Evolutionary conservation across 768 basidiomycete genomes (phyloP).

Genomic region (Porphyrellus cyaneotinctus): DNA sequence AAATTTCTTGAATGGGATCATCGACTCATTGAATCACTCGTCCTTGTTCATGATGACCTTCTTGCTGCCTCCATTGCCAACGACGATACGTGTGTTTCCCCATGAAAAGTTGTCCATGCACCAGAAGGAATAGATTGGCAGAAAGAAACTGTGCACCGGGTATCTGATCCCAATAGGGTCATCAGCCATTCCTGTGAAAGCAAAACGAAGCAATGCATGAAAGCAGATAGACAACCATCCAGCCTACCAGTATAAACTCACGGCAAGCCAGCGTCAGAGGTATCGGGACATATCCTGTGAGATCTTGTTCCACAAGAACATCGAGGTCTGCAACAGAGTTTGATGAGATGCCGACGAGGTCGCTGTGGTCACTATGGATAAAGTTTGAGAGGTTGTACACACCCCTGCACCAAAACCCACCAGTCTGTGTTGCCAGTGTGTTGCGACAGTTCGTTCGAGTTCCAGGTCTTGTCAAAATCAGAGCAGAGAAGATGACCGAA

Average conservation of each 20-base stretch:
- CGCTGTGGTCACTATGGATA: slow-evolving; percentile 78
- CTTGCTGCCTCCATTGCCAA: slow-evolving; percentile 92
- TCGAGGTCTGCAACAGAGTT: slow-evolving; percentile 63
- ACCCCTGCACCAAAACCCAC: slow-evolving; percentile 81
- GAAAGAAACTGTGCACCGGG: slow-evolving; percentile 90
- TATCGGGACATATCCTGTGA: slow-evolving; percentile 82
- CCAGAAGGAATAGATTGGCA: slow-evolving; percentile 96
- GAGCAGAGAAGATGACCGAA: slow-evolving; percentile 88
- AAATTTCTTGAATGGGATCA: slow-evolving; percentile 98
- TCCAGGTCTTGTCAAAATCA: slow-evolving; percentile 82
- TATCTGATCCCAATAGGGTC: slow-evolving; percentile 53
- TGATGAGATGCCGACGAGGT: slow-evolving; percentile 58
- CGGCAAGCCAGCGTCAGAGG: slow-evolving; percentile 76
- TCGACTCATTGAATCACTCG: slow-evolving; percentile 94
- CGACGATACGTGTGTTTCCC: slow-evolving; percentile 91
- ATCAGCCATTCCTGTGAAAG: slow-evolving; percentile 3
- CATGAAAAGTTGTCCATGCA: slow-evolving; percentile 97
- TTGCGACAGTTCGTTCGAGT: slow-evolving; percentile 57
- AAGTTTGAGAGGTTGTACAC: slow-evolving; percentile 88
- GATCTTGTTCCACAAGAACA: slow-evolving; percentile 75
- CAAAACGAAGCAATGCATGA: slow-evolving; percentile 55
- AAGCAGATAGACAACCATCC: slow-evolving; percentile 92
- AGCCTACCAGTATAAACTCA: slow-evolving; percentile 96
- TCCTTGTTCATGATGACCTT: slow-evolving; percentile 92
- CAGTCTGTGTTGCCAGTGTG: slow-evolving; percentile 74